Percentiles rank a stretch among this genome's conserved stretches.
These are phyloP conservation scores for Eragrostis curvula DNA, from an alignment of 176 grass and related monocot species.

Conservation along the genomic window DNA sequence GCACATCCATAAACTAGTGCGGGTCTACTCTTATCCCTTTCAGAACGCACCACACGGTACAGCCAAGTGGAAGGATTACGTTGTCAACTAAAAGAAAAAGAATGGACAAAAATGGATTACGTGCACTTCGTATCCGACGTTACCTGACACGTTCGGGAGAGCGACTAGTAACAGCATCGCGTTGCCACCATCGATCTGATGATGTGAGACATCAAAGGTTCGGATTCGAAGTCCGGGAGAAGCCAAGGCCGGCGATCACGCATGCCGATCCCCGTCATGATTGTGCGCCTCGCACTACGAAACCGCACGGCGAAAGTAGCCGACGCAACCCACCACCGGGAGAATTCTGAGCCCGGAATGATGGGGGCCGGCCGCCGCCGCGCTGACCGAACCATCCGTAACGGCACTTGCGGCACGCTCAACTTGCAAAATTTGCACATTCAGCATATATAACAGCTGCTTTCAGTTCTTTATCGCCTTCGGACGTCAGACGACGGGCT, in stretches of 20 bases:
- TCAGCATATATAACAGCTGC: no score
- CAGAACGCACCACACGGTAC: not conserved
- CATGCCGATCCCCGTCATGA: not conserved
- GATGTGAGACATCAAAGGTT: not conserved
- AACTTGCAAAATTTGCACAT: no score
- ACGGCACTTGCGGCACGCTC: no score
- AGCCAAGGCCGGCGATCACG: not conserved
- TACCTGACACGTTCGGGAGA: not conserved
- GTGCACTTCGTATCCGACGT: no score
- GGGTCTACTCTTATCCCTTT: not conserved
- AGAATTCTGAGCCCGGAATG: no score
- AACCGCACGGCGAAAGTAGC: not conserved
- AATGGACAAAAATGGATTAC: no score
- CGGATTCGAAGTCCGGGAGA: not conserved
- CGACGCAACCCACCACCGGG: not conserved
- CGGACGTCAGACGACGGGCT: not conserved
- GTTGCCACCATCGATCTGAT: not conserved
- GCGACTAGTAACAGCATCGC: not conserved
- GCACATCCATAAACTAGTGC: not conserved
- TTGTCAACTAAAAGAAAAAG: not conserved
- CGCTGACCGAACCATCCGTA: not conserved
- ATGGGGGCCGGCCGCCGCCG: no score
- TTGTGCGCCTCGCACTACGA: slow-evolving; percentile 2
- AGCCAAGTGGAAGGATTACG: not conserved
- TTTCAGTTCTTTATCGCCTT: not conserved